Conservation (phyloP, 2,329 filamentous ascomycete genomes). For the Hypoxylon sp. region DNA sequence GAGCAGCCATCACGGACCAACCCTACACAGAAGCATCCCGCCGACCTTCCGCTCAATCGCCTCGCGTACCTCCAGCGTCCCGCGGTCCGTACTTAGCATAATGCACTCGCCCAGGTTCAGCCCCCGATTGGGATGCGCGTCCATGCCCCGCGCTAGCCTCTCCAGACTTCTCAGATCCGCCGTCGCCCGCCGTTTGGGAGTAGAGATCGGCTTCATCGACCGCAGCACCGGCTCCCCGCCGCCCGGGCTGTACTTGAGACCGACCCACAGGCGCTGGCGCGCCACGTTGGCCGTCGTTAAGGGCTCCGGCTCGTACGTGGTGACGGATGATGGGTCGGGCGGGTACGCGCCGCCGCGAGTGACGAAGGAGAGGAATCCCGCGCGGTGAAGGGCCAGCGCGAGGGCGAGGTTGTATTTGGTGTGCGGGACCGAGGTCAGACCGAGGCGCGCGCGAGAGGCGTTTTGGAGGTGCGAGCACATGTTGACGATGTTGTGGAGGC, state of each 20-base stretch:
- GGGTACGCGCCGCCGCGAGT: slow-evolving; percentile 74
- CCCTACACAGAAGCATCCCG: slow-evolving; percentile 81
- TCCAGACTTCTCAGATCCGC: slow-evolving; percentile 72
- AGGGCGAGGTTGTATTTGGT: slow-evolving; percentile 83
- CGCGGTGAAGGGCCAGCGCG: slow-evolving; percentile 80
- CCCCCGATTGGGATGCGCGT: slow-evolving; percentile 70
- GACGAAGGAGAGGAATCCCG: slow-evolving; percentile 84
- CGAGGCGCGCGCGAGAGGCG: slow-evolving; percentile 83
- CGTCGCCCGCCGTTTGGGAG: slow-evolving; percentile 78
- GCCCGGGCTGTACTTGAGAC: slow-evolving; percentile 86
- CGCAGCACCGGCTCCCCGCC: slow-evolving; percentile 82
- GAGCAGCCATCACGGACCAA: slow-evolving; percentile 50
- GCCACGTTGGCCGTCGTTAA: slow-evolving; percentile 79
- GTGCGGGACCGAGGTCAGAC: slow-evolving; percentile 84
- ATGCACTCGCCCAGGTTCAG: slow-evolving; percentile 84
- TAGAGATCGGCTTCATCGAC: slow-evolving; percentile 74
- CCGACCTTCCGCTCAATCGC: slow-evolving; percentile 83
- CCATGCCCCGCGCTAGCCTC: slow-evolving; percentile 75
- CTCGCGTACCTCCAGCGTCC: slow-evolving; percentile 84
- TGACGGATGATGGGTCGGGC: slow-evolving; percentile 60
- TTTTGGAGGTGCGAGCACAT: slow-evolving; percentile 94
- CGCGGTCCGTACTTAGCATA: slow-evolving; percentile 80
- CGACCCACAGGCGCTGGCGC: slow-evolving; percentile 83
- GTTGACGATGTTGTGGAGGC: slow-evolving; percentile 78
- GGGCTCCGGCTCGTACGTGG: slow-evolving; percentile 62